Base-by-base conservation (phyloP, 331 rosid genomes). In the Erythrophleum ivorense region DNA sequence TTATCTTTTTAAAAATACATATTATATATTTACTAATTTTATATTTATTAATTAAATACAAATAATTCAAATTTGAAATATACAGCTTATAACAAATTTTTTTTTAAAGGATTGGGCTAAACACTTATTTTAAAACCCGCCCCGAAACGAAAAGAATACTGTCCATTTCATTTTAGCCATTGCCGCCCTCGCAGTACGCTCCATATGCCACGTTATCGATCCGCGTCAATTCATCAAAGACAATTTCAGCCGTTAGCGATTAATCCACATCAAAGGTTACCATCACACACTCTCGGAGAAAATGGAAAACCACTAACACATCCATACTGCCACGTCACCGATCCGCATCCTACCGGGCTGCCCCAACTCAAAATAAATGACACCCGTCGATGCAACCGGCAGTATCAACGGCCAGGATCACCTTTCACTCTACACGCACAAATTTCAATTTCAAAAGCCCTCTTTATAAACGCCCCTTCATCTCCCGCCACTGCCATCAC, bases 321-420 rank as follows among this genome's bases (percentile, higher is more conserved):
- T 1, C 7, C 4, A 24, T 6, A 7, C n/a, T 0, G 18, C 91
- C 91, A 80, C 81, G 83, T 91, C 91, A 89, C 13, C 82, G 77
- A 89, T 91, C 95, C 87, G 85, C 81, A 9, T 57, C 45, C 18
- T 62, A 0, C 54, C 16, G 7, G 43, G 43, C 19, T 64, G 0
- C 67, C 8, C 0, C 3, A 5, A 2, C 36, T 21, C 67, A 43
- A 67, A 52, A 29, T 52, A 21, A 72, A 19, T 50, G 41, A 33
- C 34, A 84, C 50, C 82, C 91, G 84, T 86, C 85, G 62, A 80
- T 66, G 9, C 11, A 1, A 38, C 18, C 0, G n/a, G 15, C 2
- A 0, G 1, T 15, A 68, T 82, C 49, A 80, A 84, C 88, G 89
- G 75, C 21, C 67, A 46, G 3, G 66, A 83, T 80, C 74, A 43